Evolutionary conservation across 139 green algal species (phyloP), one percentile per base, ranked within the genome.

Genomic region (Raphidocelis subcapitata): DNA sequence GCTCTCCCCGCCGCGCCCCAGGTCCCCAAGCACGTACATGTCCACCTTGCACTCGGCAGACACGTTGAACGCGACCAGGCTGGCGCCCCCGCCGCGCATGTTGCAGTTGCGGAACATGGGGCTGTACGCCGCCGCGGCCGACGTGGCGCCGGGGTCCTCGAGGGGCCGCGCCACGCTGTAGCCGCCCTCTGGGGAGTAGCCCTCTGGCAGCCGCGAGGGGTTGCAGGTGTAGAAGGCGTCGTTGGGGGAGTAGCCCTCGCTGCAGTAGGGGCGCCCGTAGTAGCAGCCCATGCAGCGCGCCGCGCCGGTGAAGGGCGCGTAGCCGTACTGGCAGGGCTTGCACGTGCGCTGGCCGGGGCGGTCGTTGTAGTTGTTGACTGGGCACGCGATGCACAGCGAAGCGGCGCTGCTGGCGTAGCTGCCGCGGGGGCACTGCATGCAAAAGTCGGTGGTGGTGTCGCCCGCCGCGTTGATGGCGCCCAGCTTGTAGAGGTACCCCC

Each of bases 221-320:
- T 78, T 78, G 54, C 72, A 78, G 8, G 72, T 78, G 37, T 67
- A 78, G 16, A 60, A 26, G 33, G n/a, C 57, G 24, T 78, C 72
- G 46, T 78, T 72, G 31, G 72, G 72, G 21, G 28, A 61, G 52
- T 36, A 78, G 2, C 72, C 72, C 62, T 78, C 72, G 23, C 51
- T 67, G 72, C 72, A 78, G 72, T 73, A 78, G 4, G 72, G 32
- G 4, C 72, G 41, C 23, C 72, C 72, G 28, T 78, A 78, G 37
- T 67, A 78, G 72, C 72, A 78, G 3, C 21, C 51, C 72, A 78
- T 78, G 63, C 72, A 78, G 26, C 72, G 62, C 62, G 69, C 59
- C 26, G 72, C 72, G 21, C 72, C 72, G 36, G 72, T 28, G 41
- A 62, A 67, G 32, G 29, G 29, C 20, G 72, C 49, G 35, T 78